Percentiles rank a stretch among this genome's conserved stretches.
Conservation (phyloP, 2,329 filamentous ascomycete genomes). For the Fusarium sublunatum region DNA sequence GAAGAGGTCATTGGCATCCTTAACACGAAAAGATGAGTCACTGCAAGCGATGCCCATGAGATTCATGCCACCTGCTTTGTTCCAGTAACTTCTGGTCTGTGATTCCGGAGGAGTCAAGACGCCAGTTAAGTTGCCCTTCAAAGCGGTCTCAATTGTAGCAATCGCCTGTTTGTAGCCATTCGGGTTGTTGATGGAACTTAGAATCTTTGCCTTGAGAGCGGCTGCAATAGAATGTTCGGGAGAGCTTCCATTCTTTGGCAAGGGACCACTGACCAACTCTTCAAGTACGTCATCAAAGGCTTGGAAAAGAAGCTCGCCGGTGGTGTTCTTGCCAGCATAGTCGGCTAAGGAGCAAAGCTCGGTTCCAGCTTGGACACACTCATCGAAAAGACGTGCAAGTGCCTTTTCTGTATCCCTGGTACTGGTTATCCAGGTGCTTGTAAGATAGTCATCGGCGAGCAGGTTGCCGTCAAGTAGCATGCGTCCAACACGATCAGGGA, state of each 20-base stretch:
- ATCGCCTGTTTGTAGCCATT: background rate
- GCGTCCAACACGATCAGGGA: slow-evolving; percentile 28
- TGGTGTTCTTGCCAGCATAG: background rate
- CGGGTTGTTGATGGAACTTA: background rate
- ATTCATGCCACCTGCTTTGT: background rate
- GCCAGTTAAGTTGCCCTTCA: background rate
- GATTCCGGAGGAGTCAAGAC: background rate
- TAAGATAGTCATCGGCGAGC: slow-evolving; percentile 13
- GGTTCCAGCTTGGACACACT: slow-evolving; percentile 13
- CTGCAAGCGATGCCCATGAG: slow-evolving; percentile 7
- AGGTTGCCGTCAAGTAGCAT: slow-evolving; percentile 30
- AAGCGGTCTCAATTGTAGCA: background rate
- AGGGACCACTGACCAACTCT: background rate
- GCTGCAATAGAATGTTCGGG: no score
- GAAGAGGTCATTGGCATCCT: slow-evolving; percentile 10
- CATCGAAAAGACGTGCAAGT: background rate
- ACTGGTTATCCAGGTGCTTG: background rate
- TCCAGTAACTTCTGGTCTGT: background rate
- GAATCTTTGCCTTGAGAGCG: background rate
- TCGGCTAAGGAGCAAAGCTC: background rate
- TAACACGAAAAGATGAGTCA: slow-evolving; percentile 17
- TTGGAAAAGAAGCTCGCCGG: background rate
- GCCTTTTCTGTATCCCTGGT: slow-evolving; percentile 1
- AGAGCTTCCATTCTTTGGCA: background rate
- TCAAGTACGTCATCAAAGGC: background rate